Conservation (phyloP, 1,284 basidiomycete species). For the Rhodotorula sp. region DNA sequence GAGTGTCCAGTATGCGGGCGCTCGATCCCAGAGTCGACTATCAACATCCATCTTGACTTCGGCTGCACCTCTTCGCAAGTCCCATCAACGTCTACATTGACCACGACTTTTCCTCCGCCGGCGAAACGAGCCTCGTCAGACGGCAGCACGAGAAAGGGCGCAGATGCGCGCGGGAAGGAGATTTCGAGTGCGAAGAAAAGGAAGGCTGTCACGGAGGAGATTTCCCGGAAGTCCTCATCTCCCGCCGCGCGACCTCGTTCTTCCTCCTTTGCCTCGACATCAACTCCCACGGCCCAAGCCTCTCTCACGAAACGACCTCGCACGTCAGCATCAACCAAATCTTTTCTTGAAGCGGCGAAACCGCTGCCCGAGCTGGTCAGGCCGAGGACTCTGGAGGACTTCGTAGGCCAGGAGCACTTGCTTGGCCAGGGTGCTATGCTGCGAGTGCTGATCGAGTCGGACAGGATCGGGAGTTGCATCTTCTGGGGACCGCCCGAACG, state of each 20-base stretch:
- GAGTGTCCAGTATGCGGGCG: slow-evolving; percentile 48
- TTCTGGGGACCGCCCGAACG: slow-evolving; percentile 71
- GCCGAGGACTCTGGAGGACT: slow-evolving; percentile 61
- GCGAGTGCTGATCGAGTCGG: slow-evolving; percentile 54
- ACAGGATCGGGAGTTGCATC: slow-evolving; percentile 31
- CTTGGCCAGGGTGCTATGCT: slow-evolving; percentile 58
- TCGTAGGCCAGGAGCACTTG: slow-evolving; percentile 66
- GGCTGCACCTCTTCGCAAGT: neutral
- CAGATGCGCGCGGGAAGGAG: neutral
- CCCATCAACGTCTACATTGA: neutral
- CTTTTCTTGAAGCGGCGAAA: slow-evolving; percentile 45
- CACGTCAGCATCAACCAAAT: slow-evolving; percentile 21
- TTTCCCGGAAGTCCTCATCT: neutral
- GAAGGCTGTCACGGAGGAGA: neutral
- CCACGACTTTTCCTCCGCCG: neutral
- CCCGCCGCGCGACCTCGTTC: neutral
- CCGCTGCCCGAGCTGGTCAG: slow-evolving; percentile 67
- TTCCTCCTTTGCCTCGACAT: neutral
- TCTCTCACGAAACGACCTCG: neutral
- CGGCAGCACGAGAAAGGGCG: neutral
- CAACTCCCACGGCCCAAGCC: neutral
- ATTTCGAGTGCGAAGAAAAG: slow-evolving; percentile 3
- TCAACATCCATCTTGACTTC: slow-evolving; percentile 51
- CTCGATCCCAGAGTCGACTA: slow-evolving; percentile 44
- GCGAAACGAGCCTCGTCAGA: no score